phyloP scores from a whole-genome alignment of 495 filamentous ascomycete species.

The Penicillium flavigenum region DNA sequence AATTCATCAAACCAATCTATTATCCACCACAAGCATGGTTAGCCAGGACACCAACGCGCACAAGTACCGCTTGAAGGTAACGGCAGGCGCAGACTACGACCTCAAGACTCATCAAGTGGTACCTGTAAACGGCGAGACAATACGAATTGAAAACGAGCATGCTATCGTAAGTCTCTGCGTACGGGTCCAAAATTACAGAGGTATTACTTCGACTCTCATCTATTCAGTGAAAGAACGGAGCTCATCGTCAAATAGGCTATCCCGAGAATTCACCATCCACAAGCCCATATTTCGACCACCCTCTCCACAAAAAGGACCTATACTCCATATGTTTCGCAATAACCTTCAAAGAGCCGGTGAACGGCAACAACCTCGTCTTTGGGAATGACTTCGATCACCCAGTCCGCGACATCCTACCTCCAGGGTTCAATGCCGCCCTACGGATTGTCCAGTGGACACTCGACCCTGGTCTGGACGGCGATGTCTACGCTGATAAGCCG shows the following conservation, averaged over 20 bases:
- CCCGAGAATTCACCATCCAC: slow-evolving; percentile 57
- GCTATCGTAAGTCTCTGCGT: slow-evolving; percentile 65
- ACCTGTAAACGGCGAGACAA: slow-evolving; percentile 64
- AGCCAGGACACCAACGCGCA: slow-evolving; percentile 8
- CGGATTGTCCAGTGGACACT: slow-evolving; percentile 80
- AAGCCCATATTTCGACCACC: slow-evolving; percentile 70
- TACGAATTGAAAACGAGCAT: slow-evolving; percentile 58
- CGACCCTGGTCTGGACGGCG: slow-evolving; percentile 84
- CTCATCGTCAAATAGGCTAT: slow-evolving; percentile 51
- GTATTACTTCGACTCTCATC: slow-evolving; percentile 31
- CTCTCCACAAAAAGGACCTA: slow-evolving; percentile 67
- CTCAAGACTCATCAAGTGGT: slow-evolving; percentile 61
- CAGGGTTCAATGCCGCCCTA: slow-evolving; percentile 78
- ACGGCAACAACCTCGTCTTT: slow-evolving; percentile 73
- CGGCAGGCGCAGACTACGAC: slow-evolving; percentile 72
- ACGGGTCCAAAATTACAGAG: slow-evolving; percentile 61
- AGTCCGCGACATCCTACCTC: slow-evolving; percentile 80
- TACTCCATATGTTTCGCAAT: slow-evolving; percentile 81
- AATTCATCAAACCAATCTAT: too few relatives aligned
- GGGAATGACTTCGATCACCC: slow-evolving; percentile 92
- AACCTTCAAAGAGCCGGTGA: slow-evolving; percentile 63
- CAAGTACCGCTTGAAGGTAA: slow-evolving; percentile 42
- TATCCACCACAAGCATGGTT: neutral
- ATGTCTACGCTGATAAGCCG: slow-evolving; percentile 81
- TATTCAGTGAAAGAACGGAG: slow-evolving; percentile 7